Conservation (phyloP, 768 basidiomycete species). For the Austroboletus eburneus region DNA sequence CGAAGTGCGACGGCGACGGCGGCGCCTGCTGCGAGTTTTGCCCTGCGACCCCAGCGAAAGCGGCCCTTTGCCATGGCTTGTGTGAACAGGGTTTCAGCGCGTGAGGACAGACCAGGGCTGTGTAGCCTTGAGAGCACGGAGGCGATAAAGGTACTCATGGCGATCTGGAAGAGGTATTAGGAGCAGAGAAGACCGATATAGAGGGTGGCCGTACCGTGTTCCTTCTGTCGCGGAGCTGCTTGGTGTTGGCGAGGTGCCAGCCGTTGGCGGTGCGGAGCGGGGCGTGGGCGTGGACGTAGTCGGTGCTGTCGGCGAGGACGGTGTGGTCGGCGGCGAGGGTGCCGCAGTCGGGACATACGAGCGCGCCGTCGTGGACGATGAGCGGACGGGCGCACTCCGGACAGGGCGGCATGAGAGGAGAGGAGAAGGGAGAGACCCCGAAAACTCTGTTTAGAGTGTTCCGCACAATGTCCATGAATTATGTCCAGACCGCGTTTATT, state of each 20-base stretch:
- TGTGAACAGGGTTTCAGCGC: conserved; percentile 65
- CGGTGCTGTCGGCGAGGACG: conserved; percentile 48
- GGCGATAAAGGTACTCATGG: conserved; percentile 60
- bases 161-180: conserved; percentile 39
- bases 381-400: conserved; percentile 50
- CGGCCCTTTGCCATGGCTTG: conserved; percentile 55
- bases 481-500: too few relatives aligned
- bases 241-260: conserved; percentile 62
- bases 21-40: conserved; percentile 65
- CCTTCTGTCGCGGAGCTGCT: conserved; percentile 58
- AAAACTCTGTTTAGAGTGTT: conserved; percentile 18
- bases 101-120: conserved; percentile 56
- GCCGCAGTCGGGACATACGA: conserved; percentile 68
- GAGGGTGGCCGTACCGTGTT: conserved; percentile 46
- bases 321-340: conserved; percentile 61
- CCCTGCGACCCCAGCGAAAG: conserved; percentile 72
- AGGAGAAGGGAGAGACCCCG: conserved; percentile 19
- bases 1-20: conserved; percentile 68
- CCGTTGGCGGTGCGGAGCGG: conserved; percentile 46
- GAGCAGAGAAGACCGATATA: conserved; percentile 6
- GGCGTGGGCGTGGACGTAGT: conserved; percentile 40
- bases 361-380: conserved; percentile 53
- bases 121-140: conserved; percentile 57
- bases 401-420: conserved; percentile 31
- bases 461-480: conserved; percentile 6